Evolutionary conservation across 345 rosid species (phyloP), one percentile per base, ranked within the genome.

Genomic region (Dovyalis caffra): DNA sequence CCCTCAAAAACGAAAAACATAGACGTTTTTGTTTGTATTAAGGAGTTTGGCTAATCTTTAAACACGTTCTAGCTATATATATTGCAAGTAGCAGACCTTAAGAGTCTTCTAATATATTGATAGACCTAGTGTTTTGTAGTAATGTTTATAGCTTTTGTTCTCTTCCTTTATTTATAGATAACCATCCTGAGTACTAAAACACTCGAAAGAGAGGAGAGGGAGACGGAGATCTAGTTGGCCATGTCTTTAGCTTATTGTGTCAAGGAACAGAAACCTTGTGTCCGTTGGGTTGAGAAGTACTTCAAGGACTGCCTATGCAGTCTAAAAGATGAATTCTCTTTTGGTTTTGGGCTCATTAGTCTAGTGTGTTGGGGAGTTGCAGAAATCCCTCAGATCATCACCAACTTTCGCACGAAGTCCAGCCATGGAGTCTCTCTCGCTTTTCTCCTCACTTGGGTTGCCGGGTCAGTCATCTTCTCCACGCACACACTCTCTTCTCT

Each of bases 381-480:
- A 1, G 99, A 95, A 79, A 80, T 95, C 78, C 99, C 98, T 40
- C 99, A 95, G 77, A 90, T 95, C 86, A 77, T 95, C 80, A 95
- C 96, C 79, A 95, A 95, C 84, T 95, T 92, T 82, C 88, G 79
- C 70, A 78, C 97, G 70, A 95, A 95, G 80, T 95, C 98, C 51
- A 90, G 91, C 90, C 97, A 95, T 68, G 99, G 98, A 16, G 98
- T 95, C 72, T 95, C 98, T 40, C 94, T 93, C 10, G 70, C 85
- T 31, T 95, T 95, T 78, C 98, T 95, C 77, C 91, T 93, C 72
- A 91, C 99, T 79, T 95, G 99, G 98, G 87, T 95, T 71, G 94
- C 93, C 11, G 99, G 99, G 97, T 94, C 69, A 49, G 89, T 77
- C 70, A 64, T 56, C 57, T 25, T 12, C 6, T 32, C 51, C 11